Conservation (phyloP, 768 basidiomycete species). For the Chiua virens region DNA sequence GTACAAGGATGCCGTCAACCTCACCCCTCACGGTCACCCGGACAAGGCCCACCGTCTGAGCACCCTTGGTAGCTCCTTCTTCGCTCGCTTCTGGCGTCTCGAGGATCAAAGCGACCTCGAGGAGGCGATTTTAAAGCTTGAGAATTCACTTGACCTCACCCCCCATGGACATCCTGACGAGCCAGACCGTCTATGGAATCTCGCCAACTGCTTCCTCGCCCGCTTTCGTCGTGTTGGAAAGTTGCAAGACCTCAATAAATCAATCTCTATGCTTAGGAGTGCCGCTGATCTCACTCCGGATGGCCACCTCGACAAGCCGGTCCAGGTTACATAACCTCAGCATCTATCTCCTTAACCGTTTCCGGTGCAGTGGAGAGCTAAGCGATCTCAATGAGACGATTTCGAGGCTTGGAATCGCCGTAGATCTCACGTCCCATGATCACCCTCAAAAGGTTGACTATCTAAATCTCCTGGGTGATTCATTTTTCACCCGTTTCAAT, state of each 20-base stretch:
- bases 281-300: not conserved
- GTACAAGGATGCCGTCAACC: not conserved
- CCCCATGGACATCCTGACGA: not conserved
- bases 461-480: not conserved
- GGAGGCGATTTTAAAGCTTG: no score
- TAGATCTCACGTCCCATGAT: not conserved
- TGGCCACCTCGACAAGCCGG: not conserved
- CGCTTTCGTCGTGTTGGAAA: not conserved
- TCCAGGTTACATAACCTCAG: not conserved
- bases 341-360: not conserved
- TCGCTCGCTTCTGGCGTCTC: not conserved
- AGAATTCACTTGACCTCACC: not conserved
- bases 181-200: not conserved
- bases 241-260: not conserved
- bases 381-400: not conserved
- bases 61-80: not conserved
- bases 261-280: not conserved
- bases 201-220: not conserved
- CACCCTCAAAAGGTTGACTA: not conserved
- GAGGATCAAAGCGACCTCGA: not conserved
- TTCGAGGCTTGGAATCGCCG: not conserved
- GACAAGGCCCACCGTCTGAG: not conserved
- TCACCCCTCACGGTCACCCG: not conserved
- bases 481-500: not conserved
- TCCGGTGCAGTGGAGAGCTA: not conserved